Conservation (phyloP, 2,329 filamentous ascomycete species). For the Lecanoromycetidae sp. region DNA sequence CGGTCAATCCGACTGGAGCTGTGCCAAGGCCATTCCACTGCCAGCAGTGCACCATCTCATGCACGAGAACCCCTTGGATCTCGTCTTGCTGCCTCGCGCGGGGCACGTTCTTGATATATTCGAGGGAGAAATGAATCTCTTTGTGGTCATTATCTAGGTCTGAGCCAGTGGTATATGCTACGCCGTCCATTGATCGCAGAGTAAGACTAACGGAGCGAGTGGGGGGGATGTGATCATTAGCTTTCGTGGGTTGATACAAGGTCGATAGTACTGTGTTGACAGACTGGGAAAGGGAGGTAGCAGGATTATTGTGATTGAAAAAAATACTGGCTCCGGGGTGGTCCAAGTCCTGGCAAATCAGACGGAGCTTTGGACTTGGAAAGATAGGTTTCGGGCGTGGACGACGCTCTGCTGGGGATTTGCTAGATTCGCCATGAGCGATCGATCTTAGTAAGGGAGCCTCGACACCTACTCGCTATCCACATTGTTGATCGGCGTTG, state of each 20-base stretch:
- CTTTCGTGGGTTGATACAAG: conserved; percentile 45
- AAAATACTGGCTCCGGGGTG: conserved; percentile 52
- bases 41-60: conserved; percentile 92
- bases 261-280: conserved; percentile 56
- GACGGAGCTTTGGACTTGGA: conserved; percentile 27
- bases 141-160: conserved; percentile 79
- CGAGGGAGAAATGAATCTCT: conserved; percentile 76
- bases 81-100: conserved; percentile 6
- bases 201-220: conserved; percentile 79
- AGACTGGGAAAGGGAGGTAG: conserved; percentile 49
- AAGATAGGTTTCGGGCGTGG: conserved; percentile 16
- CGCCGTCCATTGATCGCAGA: conserved; percentile 64
- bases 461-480: too few species aligned
- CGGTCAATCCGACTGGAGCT: conserved; percentile 65
- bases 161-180: conserved; percentile 76
- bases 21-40: conserved; percentile 57
- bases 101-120: conserved; percentile 50
- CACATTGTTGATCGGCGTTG: too few species aligned
- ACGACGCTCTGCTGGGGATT: neutral
- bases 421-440: too few species aligned
- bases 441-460: too few species aligned
- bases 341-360: conserved; percentile 26
- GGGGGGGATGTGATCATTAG: conserved; percentile 36
- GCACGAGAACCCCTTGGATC: conserved; percentile 69
- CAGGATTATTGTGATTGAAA: conserved; percentile 52